Evolutionary conservation across 2,329 filamentous ascomycete genomes (phyloP), one percentile per base, ranked within the genome.

Genomic region (Apiospora aurea): DNA sequence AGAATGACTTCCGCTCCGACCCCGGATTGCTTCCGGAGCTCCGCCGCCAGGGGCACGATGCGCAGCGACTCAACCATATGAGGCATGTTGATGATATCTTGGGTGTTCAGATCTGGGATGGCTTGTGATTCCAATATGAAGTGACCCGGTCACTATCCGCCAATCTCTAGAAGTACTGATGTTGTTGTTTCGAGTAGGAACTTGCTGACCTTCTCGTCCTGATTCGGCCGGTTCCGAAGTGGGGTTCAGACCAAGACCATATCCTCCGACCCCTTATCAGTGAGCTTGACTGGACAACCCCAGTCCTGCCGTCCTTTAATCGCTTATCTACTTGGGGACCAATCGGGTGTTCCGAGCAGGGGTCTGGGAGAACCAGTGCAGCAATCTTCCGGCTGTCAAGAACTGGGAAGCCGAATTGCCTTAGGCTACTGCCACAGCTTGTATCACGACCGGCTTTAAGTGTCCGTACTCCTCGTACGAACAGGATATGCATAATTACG

Each of bases 1-100:
- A 69, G 44, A 10, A 49, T 11, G 8, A 69, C 67, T 34, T 69
- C 44, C 10, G 67, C 67, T 10, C 67, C 67, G 11, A 69, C 2
- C 18, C 18, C 26, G 11, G 67, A 69, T 5, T 21, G 10, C 11
- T 51, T 69, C 26, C 67, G 38, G 11, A 51, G 16, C 43, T 69
- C 67, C 10, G 44, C 44, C 4, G 43, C 11, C 21, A 69, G 67
- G n/a, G 24, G 44, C 38, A 34, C 67, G 26, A 69, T n/a, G 11
- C 26, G 67, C n/a, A 69, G 67, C 10, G 67, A 14, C 29, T 51
- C 44, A 11, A 26, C n/a, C 2, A 69, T 26, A 11, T 69, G 44
- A 29, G 67, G 11, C 67, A 69, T 69, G 4, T n/a, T 51, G 49
- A 51, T 16, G 24, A 2, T 57, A 6, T 18, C 26, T 13, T 26